phyloP scores from a whole-genome alignment of 148 eudicot genomes.

The Persicaria tinctoria region DNA sequence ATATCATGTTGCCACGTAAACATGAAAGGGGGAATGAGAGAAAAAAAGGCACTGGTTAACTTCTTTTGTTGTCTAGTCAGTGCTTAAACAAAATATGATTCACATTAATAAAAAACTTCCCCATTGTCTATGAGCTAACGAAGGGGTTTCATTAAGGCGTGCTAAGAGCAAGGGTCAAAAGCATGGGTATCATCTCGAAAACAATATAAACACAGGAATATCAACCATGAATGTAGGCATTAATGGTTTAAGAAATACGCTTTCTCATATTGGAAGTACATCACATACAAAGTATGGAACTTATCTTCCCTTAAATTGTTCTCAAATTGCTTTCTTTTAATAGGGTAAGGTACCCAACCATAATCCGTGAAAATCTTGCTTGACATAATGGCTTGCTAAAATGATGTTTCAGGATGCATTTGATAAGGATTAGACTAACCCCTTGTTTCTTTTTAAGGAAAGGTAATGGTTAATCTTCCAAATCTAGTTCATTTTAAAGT shows the following conservation, averaged over 20 bases:
- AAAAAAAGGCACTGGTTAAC: neutral
- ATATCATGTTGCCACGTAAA: neutral
- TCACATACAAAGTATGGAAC: neutral
- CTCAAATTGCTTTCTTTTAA: neutral
- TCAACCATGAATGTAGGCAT: neutral
- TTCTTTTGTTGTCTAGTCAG: neutral
- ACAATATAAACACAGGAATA: neutral
- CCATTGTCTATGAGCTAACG: neutral
- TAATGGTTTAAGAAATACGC: neutral
- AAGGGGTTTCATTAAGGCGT: neutral
- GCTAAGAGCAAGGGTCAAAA: neutral
- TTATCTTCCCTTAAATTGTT: neutral
- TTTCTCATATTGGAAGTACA: neutral
- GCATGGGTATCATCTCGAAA: neutral
- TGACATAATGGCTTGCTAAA: neutral
- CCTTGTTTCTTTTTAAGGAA: too few relatives aligned
- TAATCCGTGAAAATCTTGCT: neutral
- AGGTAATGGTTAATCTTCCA: too few relatives aligned
- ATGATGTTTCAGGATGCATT: neutral
- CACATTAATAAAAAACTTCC: neutral
- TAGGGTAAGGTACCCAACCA: neutral
- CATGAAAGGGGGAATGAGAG: neutral
- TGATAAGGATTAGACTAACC: neutral
- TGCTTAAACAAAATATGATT: neutral
- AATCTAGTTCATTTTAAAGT: too few relatives aligned